Percentiles rank a stretch among this genome's conserved stretches.
These are phyloP conservation scores for Hyphodiscus sp. DNA, from an alignment of 2,329 filamentous ascomycete species.

Conservation along the genomic window DNA sequence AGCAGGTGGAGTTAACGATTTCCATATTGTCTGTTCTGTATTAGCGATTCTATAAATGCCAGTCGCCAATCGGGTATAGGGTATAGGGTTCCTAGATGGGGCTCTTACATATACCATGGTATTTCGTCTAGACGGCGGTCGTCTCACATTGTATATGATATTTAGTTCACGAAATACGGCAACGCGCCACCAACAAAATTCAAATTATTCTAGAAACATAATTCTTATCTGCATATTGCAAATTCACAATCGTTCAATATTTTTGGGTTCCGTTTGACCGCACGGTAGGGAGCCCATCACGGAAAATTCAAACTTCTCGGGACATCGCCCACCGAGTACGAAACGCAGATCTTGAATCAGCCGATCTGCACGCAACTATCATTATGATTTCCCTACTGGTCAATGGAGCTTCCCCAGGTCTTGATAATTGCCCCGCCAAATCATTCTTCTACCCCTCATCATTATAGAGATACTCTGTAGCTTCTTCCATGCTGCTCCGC, in stretches of 20 bases:
- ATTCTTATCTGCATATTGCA: not conserved
- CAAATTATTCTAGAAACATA: not conserved
- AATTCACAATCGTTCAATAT: not conserved
- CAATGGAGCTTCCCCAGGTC: not conserved
- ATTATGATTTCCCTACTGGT: not conserved
- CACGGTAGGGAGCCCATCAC: not conserved
- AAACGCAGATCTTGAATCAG: not conserved
- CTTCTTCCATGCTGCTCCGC: not conserved
- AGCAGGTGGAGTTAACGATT: not conserved
- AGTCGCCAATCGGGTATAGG: not conserved
- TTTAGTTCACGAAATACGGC: not conserved
- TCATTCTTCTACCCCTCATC: not conserved
- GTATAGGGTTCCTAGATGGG: too few relatives aligned
- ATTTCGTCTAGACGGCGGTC: not conserved
- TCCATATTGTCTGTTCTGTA: not conserved
- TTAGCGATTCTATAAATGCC: not conserved
- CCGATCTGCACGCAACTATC: not conserved
- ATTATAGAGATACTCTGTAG: not conserved
- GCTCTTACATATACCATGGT: not conserved
- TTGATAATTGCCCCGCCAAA: not conserved
- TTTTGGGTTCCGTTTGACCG: not conserved
- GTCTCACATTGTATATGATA: not conserved
- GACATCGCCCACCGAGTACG: not conserved
- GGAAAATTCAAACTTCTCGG: not conserved
- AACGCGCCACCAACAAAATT: not conserved